Evolutionary conservation across 805 yeast genomes (phyloP), one percentile per base, ranked within the genome.

Genomic region (Brettanomyces anomalus): DNA sequence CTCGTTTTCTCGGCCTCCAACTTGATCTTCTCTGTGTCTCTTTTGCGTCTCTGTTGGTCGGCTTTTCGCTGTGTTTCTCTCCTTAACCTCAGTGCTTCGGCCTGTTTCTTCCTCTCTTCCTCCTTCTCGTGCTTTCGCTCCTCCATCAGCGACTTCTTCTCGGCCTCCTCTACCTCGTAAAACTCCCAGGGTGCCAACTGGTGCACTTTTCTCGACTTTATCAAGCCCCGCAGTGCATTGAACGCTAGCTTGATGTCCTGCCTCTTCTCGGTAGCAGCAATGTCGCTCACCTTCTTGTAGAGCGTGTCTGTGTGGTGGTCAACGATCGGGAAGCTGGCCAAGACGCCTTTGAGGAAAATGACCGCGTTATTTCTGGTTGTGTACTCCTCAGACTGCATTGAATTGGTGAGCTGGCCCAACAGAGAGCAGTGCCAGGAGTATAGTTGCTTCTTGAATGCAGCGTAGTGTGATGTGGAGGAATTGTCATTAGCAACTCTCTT

Each of bases 181-280:
- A 80, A 78, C 16, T 81, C 84, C 72, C 78, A 73, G 37, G 70
- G 49, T 36, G 67, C 71, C 3, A 76, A 62, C 71, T 83, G 73
- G 0, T 63, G 61, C 32, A 65, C 68, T 17, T 74, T 60, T 36
- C 78, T 67, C 0, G 85, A 75, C 44, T 72, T 74, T 19, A 83
- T 60, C 46, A 79, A 79, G 0, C 87, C 89, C 41, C 75, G 64
- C 41, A 84, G 67, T 2, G 93, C 89, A 57, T 71, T 77, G 0
- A 87, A 78, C 1, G 96, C 81, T 31, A 89, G 65, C 53, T 77
- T 83, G 52, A 89, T 70, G 60, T 89, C 97, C 43, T 85, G 89
- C 49, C 97, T 72, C 3, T 63, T 11, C 48, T 89, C 97, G 0
- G 58, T 54, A 4, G 58, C 47, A 6, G 75, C 54, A 17, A 84